Evolutionary conservation across 306 rosid genomes (phyloP), one percentile per base, ranked within the genome.

Genomic region (Sphenostylis stenocarpa): DNA sequence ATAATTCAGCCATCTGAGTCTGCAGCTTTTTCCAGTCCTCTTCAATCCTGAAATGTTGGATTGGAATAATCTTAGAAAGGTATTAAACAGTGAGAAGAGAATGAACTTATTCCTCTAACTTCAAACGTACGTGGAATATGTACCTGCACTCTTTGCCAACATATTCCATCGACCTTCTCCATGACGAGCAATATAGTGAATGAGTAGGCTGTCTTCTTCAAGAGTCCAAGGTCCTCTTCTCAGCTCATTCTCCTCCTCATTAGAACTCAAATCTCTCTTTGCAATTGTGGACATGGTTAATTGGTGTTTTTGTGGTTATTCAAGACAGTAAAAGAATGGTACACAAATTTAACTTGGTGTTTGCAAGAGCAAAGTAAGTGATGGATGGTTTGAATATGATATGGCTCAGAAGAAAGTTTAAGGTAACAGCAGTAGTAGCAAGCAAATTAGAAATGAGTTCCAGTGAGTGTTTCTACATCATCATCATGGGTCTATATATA

Each of bases 221-320:
- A 92, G 89, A 36, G 97, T 92, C 99, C 99, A 95, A 20, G 99
- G 99, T 7, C 98, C 98, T 82, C 91, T 86, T 83, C 96, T 88
- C 29, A 92, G 78, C 41, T 81, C 94, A 75, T 7, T 78, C 23
- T 86, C 90, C 72, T 81, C 91, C 68, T 88, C 95, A 55, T 48
- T 88, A 9, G 83, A 78, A 72, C 80, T 52, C 36, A 72, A 39
- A 11, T 57, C 85, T 61, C 67, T 85, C 84, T 77, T 86, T 77
- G 83, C 51, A 67, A 51, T 44, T 70, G 72, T 72, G 8, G 94
- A 86, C 95, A 93, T 90, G 21, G 84, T 82, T 87, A 65, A 52
- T 44, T 87, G 65, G 57, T 51, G 39, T 49, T n/a, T 19, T 61
- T 39, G 49, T 64, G 49, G 38, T 26, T 61, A 48, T 58, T 48